Evolutionary conservation across 2,329 filamentous ascomycete genomes (phyloP).

Genomic region (Coniochaeta prunicola): DNA sequence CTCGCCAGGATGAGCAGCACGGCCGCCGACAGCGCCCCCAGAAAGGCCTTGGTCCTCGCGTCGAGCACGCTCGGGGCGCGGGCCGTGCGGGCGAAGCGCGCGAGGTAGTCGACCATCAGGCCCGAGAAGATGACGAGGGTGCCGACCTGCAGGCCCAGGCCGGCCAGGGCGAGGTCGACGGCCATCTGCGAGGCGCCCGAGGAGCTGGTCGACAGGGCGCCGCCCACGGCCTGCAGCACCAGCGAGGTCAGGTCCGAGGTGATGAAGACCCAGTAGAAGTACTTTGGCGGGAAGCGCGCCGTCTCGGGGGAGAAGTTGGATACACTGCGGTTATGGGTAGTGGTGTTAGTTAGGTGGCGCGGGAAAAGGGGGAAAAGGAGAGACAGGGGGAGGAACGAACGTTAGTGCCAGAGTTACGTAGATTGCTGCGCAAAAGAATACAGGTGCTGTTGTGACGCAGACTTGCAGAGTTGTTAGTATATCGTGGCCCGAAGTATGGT

Average conservation of each 20-base stretch:
- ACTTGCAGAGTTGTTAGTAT: conserved; percentile 24
- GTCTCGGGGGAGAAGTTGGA: conserved; percentile 17
- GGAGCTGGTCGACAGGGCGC: conserved; percentile 31
- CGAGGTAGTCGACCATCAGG: conserved; percentile 34
- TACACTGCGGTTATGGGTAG: conserved; percentile 8
- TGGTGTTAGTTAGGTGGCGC: background rate
- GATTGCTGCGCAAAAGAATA: conserved; percentile 55
- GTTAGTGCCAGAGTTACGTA: conserved; percentile 53
- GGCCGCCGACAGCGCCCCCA: conserved; percentile 40
- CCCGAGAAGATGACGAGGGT: conserved; percentile 37
- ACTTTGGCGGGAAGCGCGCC: conserved; percentile 18
- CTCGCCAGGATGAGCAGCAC: conserved; percentile 49
- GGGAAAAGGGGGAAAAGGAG: background rate
- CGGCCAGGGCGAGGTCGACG: conserved; percentile 41
- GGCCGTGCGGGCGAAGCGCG: conserved; percentile 15
- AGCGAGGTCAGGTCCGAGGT: conserved; percentile 44
- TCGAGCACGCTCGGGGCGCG: background rate
- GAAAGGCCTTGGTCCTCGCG: conserved; percentile 37
- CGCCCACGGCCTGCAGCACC: conserved; percentile 43
- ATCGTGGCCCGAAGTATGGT: background rate
- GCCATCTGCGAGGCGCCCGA: conserved; percentile 30
- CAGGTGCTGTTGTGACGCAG: conserved; percentile 49
- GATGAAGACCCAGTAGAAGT: conserved; percentile 31
- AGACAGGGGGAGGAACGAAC: conserved; percentile 11
- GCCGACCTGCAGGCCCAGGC: conserved; percentile 43